Evolutionary conservation across 176 grass and related monocot species (phyloP), one percentile per base, ranked within the genome.

Genomic region (Rhynchospora pubera): DNA sequence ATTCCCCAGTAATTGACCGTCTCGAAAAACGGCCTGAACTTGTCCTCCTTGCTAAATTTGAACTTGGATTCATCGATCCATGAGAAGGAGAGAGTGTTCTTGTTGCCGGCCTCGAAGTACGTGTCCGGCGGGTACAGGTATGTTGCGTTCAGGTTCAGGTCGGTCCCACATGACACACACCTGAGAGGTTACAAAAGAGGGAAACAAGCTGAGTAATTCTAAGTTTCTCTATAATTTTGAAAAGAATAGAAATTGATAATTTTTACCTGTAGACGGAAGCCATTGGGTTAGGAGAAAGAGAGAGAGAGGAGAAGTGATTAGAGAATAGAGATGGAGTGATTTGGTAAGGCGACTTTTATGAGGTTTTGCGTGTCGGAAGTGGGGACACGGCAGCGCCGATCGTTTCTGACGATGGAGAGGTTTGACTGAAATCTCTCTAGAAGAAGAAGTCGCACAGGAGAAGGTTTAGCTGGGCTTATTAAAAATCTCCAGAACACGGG

Each of bases 21-120:
- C 92, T 97, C 95, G 79, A 94, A 93, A 89, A 93, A 97, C 62
- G 90, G 89, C 6, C 80, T 84, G 85, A 94, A 82, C 85, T 68
- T 82, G 82, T 92, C 87, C 85, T 97, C 95, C 56, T 84, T 60
- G 47, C 80, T 65, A 85, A 97, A 93, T 13, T 88, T 89, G 48
- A 94, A 84, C 57, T 81, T 88, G 53, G 90, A 89, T 71, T 92
- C 90, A 71, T 97, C 92, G 72, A 90, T 87, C 95, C 92, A 97
- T 59, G 81, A 87, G 83, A 97, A 97, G 85, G 95, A 97, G 42
- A 97, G 78, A 57, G 90, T 97, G 39, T 93, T 93, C 95, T 92
- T 97, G 92, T 91, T 92, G n/a, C 95, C 92, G 5, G 92, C 90
- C 83, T 94, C 95, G 79, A 97, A 97, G 80, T 88, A 94, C 7